Base-by-base conservation (phyloP, 208 protist species). In the Lotmaria passim region DNA sequence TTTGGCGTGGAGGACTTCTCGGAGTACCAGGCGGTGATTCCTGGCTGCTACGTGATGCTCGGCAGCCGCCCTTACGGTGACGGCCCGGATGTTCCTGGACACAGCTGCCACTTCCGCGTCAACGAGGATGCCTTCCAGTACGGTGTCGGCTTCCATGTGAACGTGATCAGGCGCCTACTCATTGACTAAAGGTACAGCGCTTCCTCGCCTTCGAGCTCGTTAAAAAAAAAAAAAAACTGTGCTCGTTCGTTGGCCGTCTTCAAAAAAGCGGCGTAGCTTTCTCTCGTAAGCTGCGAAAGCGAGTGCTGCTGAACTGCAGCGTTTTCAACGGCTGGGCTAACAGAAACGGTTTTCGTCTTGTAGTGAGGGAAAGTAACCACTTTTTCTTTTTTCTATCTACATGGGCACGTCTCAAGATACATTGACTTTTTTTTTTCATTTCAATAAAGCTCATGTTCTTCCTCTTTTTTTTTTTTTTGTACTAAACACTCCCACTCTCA, bases 1-100 rank as follows among this genome's bases (percentile, higher is more conserved):
- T 73, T 88, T 24, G 83, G 81, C 23, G 88, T 94, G 2, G 75
- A 80, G 1, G 88, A 94, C 72, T 94, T 94, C 57, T n/a, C n/a
- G n/a, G n/a, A n/a, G n/a, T n/a, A n/a, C n/a, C n/a, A n/a, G n/a
- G n/a, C n/a, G n/a, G n/a, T 87, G n/a, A n/a, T n/a, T n/a, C n/a
- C n/a, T n/a, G n/a, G n/a, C n/a, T n/a, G n/a, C n/a, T n/a, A 48
- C 59, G 41, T 48, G 41, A 34, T 48, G 48, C 47, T 71, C 8
- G 65, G 65, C 14, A 31, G 24, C 14, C 43, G 50, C 8, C 55
- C 65, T 7, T 33, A 11, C 24, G 43, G 53, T 2, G 65, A 34
- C 17, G 52, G 4, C 7, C 21, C 15, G 0, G 7, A 28, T 8
- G n/a, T 56, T n/a, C 46, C 44, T 5, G 67, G 55, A 1, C 67